A percentile compares a stretch with the other conserved stretches of the same genome.
phyloP scores from a whole-genome alignment of 2,329 filamentous ascomycete species.

The Cladosporium austrohemisphaericum region DNA sequence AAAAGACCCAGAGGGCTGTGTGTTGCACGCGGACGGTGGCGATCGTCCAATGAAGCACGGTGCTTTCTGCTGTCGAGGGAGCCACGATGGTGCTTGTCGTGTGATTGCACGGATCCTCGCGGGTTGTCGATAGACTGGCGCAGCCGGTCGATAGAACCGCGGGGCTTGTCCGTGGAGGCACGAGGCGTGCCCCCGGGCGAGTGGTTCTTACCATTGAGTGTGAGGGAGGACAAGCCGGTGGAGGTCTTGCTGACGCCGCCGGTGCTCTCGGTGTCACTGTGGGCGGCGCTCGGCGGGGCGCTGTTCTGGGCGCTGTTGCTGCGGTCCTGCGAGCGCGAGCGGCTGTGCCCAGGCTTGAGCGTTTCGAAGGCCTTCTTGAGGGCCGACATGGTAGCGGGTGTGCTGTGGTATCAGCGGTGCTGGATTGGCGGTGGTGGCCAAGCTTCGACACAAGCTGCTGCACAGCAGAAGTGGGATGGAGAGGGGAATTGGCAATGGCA shows the following conservation, averaged over 20 bases:
- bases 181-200: slow-evolving; percentile 4
- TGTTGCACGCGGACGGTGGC: slow-evolving; percentile 23
- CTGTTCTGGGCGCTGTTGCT: neutral
- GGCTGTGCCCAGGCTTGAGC: slow-evolving; percentile 36
- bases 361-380: slow-evolving; percentile 47
- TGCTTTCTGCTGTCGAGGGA: slow-evolving; percentile 8
- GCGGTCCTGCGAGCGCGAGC: slow-evolving; percentile 8
- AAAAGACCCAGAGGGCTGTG: slow-evolving; percentile 34
- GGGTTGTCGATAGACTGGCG: too few species aligned
- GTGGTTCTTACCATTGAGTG: slow-evolving; percentile 21
- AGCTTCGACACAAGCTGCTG: slow-evolving; percentile 9
- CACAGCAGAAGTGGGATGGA: neutral
- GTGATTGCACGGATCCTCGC: too few species aligned
- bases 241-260: slow-evolving; percentile 14
- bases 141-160: neutral
- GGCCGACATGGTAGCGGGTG: slow-evolving; percentile 29
- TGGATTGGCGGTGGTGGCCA: neutral
- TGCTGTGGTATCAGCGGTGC: neutral
- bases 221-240: slow-evolving; percentile 25
- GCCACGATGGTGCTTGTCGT: neutral
- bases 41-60: slow-evolving; percentile 26
- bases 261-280: slow-evolving; percentile 13
- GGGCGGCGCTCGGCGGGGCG: too few species aligned
- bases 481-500: neutral
- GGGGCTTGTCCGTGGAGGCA: slow-evolving; percentile 18